phyloP scores from a whole-genome alignment of 2,329 filamentous ascomycete genomes.

The Pseudogymnoascus sp. region DNA sequence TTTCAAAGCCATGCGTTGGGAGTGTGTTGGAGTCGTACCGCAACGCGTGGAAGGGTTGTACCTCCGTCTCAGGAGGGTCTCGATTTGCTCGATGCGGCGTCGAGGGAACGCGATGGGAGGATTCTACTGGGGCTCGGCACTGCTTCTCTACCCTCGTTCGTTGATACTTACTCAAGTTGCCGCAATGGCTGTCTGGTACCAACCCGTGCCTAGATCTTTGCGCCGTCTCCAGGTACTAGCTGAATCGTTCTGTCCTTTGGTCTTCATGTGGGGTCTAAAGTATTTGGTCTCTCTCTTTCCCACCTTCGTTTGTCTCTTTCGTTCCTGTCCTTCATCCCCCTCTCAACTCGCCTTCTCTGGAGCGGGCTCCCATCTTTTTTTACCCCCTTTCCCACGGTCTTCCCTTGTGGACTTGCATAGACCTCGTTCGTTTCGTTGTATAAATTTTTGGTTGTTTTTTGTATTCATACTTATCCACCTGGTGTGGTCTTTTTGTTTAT shows the following conservation, averaged over 20 bases:
- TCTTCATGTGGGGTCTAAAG: conserved; percentile 1
- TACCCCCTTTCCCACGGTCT: background rate
- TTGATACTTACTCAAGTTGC: conserved; percentile 2
- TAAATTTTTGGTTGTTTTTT: conserved; percentile 9
- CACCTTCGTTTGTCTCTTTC: background rate
- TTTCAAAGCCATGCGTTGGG: background rate
- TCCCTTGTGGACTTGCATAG: background rate
- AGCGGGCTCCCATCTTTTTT: conserved; percentile 4
- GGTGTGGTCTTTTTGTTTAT: conserved; percentile 2
- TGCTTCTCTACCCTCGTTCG: background rate
- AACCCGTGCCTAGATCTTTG: background rate
- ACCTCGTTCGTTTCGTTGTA: conserved; percentile 7
- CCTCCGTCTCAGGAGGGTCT: conserved; percentile 4
- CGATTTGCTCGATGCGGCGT: background rate
- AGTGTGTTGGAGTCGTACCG: background rate
- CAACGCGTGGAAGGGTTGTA: conserved; percentile 9
- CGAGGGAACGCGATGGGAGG: background rate
- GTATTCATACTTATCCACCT: background rate
- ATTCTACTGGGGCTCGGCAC: background rate
- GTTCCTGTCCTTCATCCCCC: conserved; percentile 1
- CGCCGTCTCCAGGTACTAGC: background rate
- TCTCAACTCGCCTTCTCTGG: conserved; percentile 6
- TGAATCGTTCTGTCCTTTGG: background rate
- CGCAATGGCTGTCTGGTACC: background rate
- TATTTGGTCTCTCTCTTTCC: conserved; percentile 8